Evolutionary conservation across 2,329 filamentous ascomycete species (phyloP), one percentile per base, ranked within the genome.

Genomic region (Claviceps quebecensis): DNA sequence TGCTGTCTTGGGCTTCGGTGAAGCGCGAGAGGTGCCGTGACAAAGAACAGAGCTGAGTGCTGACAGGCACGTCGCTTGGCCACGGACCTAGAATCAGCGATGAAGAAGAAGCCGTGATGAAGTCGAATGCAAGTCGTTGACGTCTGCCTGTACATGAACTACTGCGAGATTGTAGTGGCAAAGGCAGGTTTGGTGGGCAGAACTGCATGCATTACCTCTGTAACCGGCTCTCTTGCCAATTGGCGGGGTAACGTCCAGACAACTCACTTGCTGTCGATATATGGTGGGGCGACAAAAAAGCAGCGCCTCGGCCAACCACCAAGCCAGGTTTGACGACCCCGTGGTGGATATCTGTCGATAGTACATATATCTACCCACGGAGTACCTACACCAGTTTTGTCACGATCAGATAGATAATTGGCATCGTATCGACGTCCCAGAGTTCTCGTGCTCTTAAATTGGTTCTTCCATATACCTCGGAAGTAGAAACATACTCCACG

Each of bases 221-320:
- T 23, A 16, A 14, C 13, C 23, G 19, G 13, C 22, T 16, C 9
- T 19, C 22, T n/a, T 17, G 38, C 22, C 26, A 54, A 67, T 67
- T 68, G 66, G 66, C 65, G 65, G 65, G 66, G 66, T 65, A 70
- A 67, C 63, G 65, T 9, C 17, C 16, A 39, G 14, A 19, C 19
- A 19, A 19, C 37, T 23, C 37, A n/a, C 17, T 4, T 22, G 22
- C 40, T 44, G 11, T 11, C 17, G 3, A 22, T 5, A 22, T 5
- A n/a, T 6, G 23, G 23, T 26, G 23, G 23, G 19, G 26, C 7
- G 26, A 23, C 9, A 23, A 2, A 13, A 16, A 41, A 9, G 39
- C n/a, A 29, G 4, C 43, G 22, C 37, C n/a, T 40, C 46, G 9
- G 46, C 46, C 19, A 40, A 11, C 14, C 23, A 37, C 29, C 34